These are phyloP conservation scores for Colletotrichum viniferum DNA, from an alignment of 2,329 filamentous ascomycete species.

Conservation along the genomic window DNA sequence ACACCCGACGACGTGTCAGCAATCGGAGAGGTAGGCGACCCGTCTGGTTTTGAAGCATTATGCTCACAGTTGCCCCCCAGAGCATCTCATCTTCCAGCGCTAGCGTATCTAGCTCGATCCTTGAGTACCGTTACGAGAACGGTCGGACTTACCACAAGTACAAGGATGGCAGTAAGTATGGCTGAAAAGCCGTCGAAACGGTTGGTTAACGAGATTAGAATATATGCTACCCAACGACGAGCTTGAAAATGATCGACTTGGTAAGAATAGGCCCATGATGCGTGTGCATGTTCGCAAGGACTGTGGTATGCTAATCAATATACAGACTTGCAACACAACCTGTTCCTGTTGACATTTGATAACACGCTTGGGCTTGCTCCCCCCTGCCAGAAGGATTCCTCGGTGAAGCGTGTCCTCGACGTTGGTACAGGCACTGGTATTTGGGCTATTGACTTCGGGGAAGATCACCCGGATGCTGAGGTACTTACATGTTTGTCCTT, in stretches of 20 bases:
- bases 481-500: slow-evolving; percentile 1
- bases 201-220: neutral
- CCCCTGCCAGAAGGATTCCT: neutral
- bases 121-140: neutral
- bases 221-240: slow-evolving; percentile 11
- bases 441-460: slow-evolving; percentile 43
- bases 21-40: neutral
- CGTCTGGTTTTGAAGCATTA: neutral
- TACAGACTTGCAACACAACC: slow-evolving; percentile 55
- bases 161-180: slow-evolving; percentile 1
- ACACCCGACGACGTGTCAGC: neutral
- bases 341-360: slow-evolving; percentile 52
- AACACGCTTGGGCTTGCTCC: neutral
- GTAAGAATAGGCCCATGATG: slow-evolving; percentile 17
- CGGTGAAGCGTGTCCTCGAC: slow-evolving; percentile 24
- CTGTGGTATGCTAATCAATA: neutral
- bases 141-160: neutral
- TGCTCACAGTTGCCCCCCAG: neutral
- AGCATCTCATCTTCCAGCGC: neutral
- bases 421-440: slow-evolving; percentile 31
- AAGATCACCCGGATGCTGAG: slow-evolving; percentile 35
- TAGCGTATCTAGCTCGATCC: slow-evolving; percentile 35
- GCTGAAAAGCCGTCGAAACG: neutral
- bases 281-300: no score
- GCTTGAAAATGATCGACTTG: neutral